A percentile compares a stretch with the other conserved stretches of the same genome.
Conservation (phyloP, 179 eudicot genomes). For the Heliamphora pulchella region DNA sequence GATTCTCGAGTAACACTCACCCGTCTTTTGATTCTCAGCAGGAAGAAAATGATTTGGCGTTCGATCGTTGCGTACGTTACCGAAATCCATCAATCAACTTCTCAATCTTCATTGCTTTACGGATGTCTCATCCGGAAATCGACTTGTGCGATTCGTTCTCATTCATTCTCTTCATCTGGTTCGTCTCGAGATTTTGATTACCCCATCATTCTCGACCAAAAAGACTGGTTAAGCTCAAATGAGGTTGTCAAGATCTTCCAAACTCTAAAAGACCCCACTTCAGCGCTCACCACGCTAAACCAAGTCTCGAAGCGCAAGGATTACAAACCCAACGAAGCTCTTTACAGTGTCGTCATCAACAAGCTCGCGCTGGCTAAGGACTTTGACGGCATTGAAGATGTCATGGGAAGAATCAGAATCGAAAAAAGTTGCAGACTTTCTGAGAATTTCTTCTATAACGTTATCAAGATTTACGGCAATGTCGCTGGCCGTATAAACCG, state of each 20-base stretch:
- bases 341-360: conserved; percentile 46
- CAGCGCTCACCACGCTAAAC: conserved; percentile 34
- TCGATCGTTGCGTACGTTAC: background rate
- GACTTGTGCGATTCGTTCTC: conserved; percentile 21
- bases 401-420: conserved; percentile 41
- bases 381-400: conserved; percentile 54
- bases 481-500: conserved; percentile 46
- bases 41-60: conserved; percentile 17
- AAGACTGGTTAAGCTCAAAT: conserved; percentile 76
- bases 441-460: conserved; percentile 58
- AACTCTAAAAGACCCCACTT: conserved; percentile 42
- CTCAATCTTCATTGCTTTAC: conserved; percentile 17
- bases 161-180: conserved; percentile 25
- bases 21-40: background rate
- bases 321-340: conserved; percentile 66
- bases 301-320: conserved; percentile 69
- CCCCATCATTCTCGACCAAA: conserved; percentile 37
- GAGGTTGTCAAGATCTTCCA: conserved; percentile 58
- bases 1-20: background rate
- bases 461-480: conserved; percentile 67
- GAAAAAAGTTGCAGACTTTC: conserved; percentile 54
- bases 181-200: conserved; percentile 15
- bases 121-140: conserved; percentile 18
- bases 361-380: conserved; percentile 52
- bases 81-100: conserved; percentile 14